Percentiles rank a stretch among this genome's conserved stretches.
Conservation (phyloP, 1,284 basidiomycete species). For the Malassezia pachydermatis region DNA sequence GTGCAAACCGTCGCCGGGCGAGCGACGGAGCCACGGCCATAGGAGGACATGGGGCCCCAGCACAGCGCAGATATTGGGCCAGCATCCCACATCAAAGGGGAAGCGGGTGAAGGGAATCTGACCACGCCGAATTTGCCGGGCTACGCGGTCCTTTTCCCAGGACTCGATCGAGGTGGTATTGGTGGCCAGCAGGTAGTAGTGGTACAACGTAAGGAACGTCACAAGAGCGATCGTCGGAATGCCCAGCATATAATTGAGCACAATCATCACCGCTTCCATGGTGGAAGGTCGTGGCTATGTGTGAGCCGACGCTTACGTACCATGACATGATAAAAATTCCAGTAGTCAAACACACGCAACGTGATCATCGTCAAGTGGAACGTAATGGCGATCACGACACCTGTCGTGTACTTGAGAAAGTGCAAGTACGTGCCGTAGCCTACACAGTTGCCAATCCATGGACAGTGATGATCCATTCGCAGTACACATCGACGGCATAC, state of each 20-base stretch:
- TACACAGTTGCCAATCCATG: constrained; percentile 69
- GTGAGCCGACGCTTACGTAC: constrained; percentile 4
- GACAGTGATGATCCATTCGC: constrained; percentile 63
- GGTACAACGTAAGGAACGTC: constrained; percentile 66
- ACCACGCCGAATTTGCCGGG: constrained; percentile 70
- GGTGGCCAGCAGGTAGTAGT: constrained; percentile 65
- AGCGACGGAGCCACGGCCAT: constrained; percentile 55
- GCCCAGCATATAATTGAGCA: constrained; percentile 76
- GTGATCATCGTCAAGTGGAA: constrained; percentile 28
- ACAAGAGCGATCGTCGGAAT: constrained; percentile 75
- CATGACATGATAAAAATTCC: constrained; percentile 21
- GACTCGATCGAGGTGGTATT: constrained; percentile 94
- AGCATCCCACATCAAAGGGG: constrained; percentile 71
- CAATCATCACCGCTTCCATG: constrained; percentile 66
- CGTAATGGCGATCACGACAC: constrained; percentile 71
- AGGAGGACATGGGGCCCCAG: constrained; percentile 73
- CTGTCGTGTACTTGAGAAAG: constrained; percentile 84
- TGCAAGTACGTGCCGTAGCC: constrained; percentile 66
- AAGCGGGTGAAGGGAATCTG: constrained; percentile 75
- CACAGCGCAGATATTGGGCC: constrained; percentile 64
- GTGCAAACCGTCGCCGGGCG: constrained; percentile 63
- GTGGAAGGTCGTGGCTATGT: constrained; percentile 61
- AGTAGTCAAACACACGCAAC: constrained; percentile 29
- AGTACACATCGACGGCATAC: constrained; percentile 63
- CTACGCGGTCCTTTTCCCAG: constrained; percentile 92